Conservation (phyloP, 139 green algal species). For the Coelastrella sp. region DNA sequence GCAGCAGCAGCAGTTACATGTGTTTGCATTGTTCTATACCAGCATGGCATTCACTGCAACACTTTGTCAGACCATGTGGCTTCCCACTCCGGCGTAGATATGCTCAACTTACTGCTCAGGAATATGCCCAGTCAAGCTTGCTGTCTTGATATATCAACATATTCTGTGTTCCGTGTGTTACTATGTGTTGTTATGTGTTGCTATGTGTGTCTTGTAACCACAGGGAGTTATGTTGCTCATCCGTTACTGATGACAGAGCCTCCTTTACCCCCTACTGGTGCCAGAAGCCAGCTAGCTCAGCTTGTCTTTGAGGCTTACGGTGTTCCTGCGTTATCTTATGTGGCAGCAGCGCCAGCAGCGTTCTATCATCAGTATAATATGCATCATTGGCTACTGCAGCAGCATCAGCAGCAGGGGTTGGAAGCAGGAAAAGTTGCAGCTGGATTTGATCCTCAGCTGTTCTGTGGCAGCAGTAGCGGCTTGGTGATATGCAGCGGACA, state of each 20-base stretch:
- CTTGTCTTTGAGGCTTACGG: constrained; percentile 46
- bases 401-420: constrained; percentile 20
- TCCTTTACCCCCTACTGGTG: neutral
- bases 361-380: constrained; percentile 40
- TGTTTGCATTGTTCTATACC: too few relatives aligned
- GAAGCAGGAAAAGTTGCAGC: neutral
- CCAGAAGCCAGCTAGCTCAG: constrained; percentile 18
- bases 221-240: neutral
- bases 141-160: too few relatives aligned
- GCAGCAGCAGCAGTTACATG: too few relatives aligned
- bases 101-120: too few relatives aligned
- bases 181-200: too few relatives aligned
- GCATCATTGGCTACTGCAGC: neutral
- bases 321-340: constrained; percentile 15
- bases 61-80: too few relatives aligned
- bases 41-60: too few relatives aligned
- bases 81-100: too few relatives aligned
- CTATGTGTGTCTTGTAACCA: neutral
- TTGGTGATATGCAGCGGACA: constrained; percentile 35
- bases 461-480: constrained; percentile 38
- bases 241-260: constrained; percentile 36
- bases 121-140: too few relatives aligned
- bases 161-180: too few relatives aligned
- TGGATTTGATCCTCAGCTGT: neutral
- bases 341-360: constrained; percentile 28